These are phyloP conservation scores for Volvox carteri DNA, from an alignment of 163 green algal species.

Conservation along the genomic window DNA sequence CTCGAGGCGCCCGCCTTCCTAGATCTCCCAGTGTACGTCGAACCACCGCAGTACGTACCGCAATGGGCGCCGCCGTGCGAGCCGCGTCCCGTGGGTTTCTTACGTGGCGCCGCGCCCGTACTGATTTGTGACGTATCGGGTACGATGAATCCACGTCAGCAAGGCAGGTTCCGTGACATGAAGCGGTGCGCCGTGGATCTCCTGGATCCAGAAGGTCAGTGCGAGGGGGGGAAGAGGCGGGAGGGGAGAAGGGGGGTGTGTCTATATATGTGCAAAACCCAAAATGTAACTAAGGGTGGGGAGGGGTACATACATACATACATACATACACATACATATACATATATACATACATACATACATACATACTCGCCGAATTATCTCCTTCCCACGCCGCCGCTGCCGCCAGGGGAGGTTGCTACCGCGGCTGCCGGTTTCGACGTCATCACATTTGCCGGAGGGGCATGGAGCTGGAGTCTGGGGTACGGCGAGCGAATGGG, in stretches of 20 bases:
- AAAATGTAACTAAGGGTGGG: background rate
- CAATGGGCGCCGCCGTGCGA: slow-evolving; percentile 68
- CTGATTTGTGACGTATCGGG: slow-evolving; percentile 76
- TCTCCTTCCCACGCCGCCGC: background rate
- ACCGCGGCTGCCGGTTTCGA: slow-evolving; percentile 72
- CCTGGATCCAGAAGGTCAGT: slow-evolving; percentile 59
- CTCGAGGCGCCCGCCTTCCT: slow-evolving; percentile 23
- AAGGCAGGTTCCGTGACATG: slow-evolving; percentile 65
- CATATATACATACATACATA: background rate
- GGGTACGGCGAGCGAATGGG: slow-evolving; percentile 61
- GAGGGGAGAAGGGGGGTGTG: background rate
- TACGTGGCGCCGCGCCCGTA: slow-evolving; percentile 70
- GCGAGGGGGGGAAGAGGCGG: background rate
- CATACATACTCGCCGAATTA: background rate
- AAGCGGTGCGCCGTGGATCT: slow-evolving; percentile 65
- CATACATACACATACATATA: background rate
- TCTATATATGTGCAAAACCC: background rate
- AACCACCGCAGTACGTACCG: slow-evolving; percentile 47
- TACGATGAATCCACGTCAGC: slow-evolving; percentile 65
- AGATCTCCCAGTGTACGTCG: slow-evolving; percentile 53
- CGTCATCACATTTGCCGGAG: slow-evolving; percentile 71
- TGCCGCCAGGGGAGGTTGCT: slow-evolving; percentile 67
- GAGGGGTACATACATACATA: background rate
- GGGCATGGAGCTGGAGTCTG: slow-evolving; percentile 55
- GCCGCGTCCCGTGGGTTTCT: slow-evolving; percentile 73